A percentile compares a stretch with the other conserved stretches of the same genome.
Evolutionary conservation across 2,329 filamentous ascomycete genomes (phyloP).

Genomic region (Cladophialophora exuberans): DNA sequence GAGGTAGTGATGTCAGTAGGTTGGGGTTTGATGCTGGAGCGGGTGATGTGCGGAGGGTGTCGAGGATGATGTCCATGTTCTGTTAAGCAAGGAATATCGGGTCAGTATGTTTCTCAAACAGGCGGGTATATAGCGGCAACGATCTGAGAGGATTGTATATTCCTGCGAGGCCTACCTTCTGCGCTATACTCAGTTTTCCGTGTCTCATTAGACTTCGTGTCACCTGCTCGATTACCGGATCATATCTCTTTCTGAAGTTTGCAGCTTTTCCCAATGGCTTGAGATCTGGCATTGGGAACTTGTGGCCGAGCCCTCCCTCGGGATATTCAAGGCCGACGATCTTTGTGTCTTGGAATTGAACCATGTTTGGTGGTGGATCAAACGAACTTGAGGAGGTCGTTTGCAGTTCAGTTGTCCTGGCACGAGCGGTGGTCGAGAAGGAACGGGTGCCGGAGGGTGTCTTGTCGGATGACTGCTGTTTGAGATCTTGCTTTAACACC

Average conservation of each 20-base stretch:
- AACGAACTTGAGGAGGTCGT: background rate
- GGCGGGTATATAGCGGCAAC: no score
- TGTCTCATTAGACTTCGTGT: constrained; percentile 90
- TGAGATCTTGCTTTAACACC: constrained; percentile 65
- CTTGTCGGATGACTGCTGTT: constrained; percentile 39
- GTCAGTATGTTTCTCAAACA: no score
- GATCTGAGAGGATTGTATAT: no score
- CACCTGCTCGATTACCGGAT: constrained; percentile 81
- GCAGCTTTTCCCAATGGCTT: constrained; percentile 60
- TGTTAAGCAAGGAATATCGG: constrained; percentile 43
- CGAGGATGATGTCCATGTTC: constrained; percentile 85
- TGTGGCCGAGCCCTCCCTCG: constrained; percentile 61
- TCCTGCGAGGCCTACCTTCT: no score
- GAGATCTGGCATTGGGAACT: constrained; percentile 72
- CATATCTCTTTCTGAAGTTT: constrained; percentile 79
- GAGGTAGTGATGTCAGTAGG: constrained; percentile 71
- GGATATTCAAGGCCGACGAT: constrained; percentile 35
- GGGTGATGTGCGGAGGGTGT: constrained; percentile 78
- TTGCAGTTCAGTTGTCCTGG: constrained; percentile 37
- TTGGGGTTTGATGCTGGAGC: constrained; percentile 9
- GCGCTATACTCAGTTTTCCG: constrained; percentile 87
- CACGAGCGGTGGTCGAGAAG: constrained; percentile 60
- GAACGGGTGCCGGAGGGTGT: constrained; percentile 44
- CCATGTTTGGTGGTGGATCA: constrained; percentile 28
- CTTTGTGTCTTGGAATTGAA: constrained; percentile 33